phyloP scores from a whole-genome alignment of 306 rosid species.

The Rosa chinensis region DNA sequence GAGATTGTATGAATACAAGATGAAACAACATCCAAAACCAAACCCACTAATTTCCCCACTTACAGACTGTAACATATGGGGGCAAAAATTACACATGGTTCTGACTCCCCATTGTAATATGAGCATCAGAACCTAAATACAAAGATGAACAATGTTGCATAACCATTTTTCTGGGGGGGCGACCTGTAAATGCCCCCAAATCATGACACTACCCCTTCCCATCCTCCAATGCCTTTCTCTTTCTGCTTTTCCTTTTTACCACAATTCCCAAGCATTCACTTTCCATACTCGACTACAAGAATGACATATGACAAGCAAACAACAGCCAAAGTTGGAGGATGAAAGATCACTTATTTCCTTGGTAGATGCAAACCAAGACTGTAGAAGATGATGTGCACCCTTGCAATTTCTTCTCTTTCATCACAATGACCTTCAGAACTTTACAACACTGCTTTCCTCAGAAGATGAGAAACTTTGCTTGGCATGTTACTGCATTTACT shows the following conservation, averaged over 20 bases:
- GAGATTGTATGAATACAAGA: slow-evolving; percentile 44
- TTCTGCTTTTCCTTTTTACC: slow-evolving; percentile 22
- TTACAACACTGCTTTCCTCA: slow-evolving; percentile 26
- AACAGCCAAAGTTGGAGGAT: slow-evolving; percentile 45
- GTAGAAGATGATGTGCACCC: slow-evolving; percentile 33
- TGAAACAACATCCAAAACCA: slow-evolving; percentile 63
- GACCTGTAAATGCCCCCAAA: slow-evolving; percentile 51
- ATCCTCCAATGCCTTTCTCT: slow-evolving; percentile 14
- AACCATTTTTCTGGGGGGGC: slow-evolving; percentile 30
- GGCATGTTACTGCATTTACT: slow-evolving; percentile 37
- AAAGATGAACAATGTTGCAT: slow-evolving; percentile 43
- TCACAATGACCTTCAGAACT: slow-evolving; percentile 35
- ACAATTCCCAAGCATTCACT: slow-evolving; percentile 28
- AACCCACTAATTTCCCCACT: slow-evolving; percentile 47
- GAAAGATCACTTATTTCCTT: slow-evolving; percentile 33
- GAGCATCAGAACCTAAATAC: slow-evolving; percentile 46
- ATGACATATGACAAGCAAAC: slow-evolving; percentile 36
- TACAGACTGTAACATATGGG: slow-evolving; percentile 33
- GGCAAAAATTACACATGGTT: slow-evolving; percentile 61
- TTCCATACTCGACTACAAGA: slow-evolving; percentile 39
- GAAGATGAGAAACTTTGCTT: slow-evolving; percentile 28
- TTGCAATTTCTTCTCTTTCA: slow-evolving; percentile 28
- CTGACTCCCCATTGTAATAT: slow-evolving; percentile 39
- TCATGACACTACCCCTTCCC: slow-evolving; percentile 19
- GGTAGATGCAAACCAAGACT: slow-evolving; percentile 46